Conservation (phyloP, 1,284 basidiomycete genomes). For the Vanrija pseudolonga region DNA sequence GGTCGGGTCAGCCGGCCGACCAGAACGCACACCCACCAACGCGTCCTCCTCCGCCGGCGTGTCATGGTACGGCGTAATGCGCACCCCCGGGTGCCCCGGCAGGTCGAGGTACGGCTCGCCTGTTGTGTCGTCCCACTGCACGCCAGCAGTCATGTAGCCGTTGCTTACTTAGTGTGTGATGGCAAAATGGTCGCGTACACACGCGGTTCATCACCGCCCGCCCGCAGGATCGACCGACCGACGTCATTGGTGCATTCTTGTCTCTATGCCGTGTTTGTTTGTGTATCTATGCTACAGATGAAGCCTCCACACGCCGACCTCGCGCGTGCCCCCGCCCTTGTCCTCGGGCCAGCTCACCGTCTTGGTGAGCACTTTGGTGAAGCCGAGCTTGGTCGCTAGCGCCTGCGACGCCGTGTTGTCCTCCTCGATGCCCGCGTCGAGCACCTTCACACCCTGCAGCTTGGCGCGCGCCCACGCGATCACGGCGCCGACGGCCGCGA, state of each 20-base stretch:
- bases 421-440: no score
- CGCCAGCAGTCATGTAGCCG: no score
- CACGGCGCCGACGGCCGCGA: neutral
- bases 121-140: no score
- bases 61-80: constrained; percentile 1
- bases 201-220: no score
- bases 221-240: no score
- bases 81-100: neutral
- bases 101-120: constrained; percentile 1
- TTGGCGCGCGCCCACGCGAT: neutral
- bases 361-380: neutral
- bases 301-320: neutral
- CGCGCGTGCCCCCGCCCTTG: neutral
- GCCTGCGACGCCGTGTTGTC: neutral
- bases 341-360: neutral
- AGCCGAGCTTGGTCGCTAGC: neutral
- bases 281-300: neutral
- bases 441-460: no score
- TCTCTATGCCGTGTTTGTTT: no score
- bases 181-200: no score
- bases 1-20: neutral
- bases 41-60: neutral
- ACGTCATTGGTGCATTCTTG: no score
- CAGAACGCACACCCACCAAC: neutral
- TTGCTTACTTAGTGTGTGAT: no score